Percentiles rank a stretch among this genome's conserved stretches.
Evolutionary conservation across 345 rosid species (phyloP).

Genomic region (Theobroma cacao): DNA sequence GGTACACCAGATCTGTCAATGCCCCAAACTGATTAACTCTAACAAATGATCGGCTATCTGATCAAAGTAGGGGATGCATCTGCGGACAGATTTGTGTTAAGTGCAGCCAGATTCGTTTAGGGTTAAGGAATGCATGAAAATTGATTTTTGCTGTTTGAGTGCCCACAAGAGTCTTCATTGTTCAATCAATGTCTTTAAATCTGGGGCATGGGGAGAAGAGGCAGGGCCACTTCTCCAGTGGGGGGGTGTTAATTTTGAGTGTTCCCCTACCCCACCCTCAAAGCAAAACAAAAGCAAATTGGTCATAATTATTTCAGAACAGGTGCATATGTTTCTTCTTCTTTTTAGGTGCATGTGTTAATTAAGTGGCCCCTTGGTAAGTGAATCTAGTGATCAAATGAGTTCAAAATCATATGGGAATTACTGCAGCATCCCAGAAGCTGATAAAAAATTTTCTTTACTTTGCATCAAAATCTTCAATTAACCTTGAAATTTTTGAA

Average conservation of each 20-base stretch:
- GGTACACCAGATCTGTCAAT: background rate
- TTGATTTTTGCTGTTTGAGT: background rate
- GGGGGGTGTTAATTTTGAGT: background rate
- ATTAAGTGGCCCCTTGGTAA: background rate
- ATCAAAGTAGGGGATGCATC: background rate
- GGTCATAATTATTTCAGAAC: constrained; percentile 12
- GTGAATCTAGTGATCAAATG: constrained; percentile 5
- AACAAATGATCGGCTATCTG: background rate
- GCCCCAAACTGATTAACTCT: background rate
- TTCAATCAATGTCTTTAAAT: constrained; percentile 15
- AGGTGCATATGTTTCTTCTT: background rate
- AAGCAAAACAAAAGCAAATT: background rate
- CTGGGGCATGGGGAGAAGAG: constrained; percentile 12
- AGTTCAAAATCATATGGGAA: background rate
- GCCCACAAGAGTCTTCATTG: constrained; percentile 7
- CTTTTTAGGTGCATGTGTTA: constrained; percentile 4
- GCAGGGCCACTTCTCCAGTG: background rate
- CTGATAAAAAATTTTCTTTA: background rate
- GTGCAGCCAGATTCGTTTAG: background rate
- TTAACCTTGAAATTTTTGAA: background rate
- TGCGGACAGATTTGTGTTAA: background rate
- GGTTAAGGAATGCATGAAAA: constrained; percentile 1
- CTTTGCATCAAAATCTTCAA: background rate
- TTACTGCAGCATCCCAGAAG: background rate
- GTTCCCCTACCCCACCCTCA: background rate